These are phyloP conservation scores for Penicillium samsonianum DNA, from an alignment of 495 filamentous ascomycete species.

Conservation along the genomic window DNA sequence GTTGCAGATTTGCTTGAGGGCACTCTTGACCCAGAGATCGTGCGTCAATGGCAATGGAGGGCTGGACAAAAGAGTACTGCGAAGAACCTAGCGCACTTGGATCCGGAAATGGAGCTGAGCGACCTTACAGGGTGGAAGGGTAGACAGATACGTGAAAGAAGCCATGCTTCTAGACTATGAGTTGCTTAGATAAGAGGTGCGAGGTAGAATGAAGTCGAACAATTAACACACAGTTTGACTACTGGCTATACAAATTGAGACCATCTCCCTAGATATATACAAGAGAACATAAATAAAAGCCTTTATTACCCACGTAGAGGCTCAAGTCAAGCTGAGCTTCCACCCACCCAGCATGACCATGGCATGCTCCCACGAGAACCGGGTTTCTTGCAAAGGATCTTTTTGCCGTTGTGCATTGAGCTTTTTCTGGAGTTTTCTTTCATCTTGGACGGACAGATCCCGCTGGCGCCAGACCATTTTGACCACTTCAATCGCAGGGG, in stretches of 20 bases:
- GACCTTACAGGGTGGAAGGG: constrained; percentile 29
- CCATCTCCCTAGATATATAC: background rate
- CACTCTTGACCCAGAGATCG: constrained; percentile 11
- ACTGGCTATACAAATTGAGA: background rate
- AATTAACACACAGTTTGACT: background rate
- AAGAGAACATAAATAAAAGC: background rate
- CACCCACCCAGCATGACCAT: constrained; percentile 33
- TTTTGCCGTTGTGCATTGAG: background rate
- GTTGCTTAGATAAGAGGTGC: background rate
- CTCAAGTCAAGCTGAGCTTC: constrained; percentile 31
- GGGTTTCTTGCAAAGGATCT: constrained; percentile 16
- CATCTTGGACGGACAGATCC: constrained; percentile 24
- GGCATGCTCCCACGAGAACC: constrained; percentile 34
- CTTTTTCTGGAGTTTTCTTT: constrained; percentile 22
- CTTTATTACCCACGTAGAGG: background rate
- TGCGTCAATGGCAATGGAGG: constrained; percentile 22
- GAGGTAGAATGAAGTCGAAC: background rate
- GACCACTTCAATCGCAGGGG: constrained; percentile 33
- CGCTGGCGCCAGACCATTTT: constrained; percentile 29
- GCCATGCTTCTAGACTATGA: constrained; percentile 10
- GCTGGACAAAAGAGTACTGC: constrained; percentile 16
- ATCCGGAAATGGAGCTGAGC: constrained; percentile 24
- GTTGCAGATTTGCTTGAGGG: constrained; percentile 51
- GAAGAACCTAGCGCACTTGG: constrained; percentile 27
- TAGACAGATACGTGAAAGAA: constrained; percentile 21